Evolutionary conservation across 2,329 filamentous ascomycete species (phyloP), one percentile per base, ranked within the genome.

Genomic region (Fonsecaea erecta): DNA sequence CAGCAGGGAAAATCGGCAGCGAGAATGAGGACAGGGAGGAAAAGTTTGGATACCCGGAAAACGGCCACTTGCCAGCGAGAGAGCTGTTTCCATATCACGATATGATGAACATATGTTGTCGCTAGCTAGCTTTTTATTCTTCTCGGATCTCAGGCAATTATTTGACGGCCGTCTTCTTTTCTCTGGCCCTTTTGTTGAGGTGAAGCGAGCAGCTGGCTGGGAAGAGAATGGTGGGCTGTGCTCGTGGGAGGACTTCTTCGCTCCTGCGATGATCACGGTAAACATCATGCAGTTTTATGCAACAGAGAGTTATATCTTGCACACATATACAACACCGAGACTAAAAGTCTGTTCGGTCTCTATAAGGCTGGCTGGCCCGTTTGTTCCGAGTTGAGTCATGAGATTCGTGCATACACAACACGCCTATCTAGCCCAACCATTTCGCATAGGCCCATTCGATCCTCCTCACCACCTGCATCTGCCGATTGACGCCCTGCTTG

Each of bases 361-460:
- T n/a, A n/a, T n/a, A n/a, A n/a, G n/a, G n/a, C n/a, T n/a, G n/a
- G n/a, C n/a, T n/a, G n/a, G n/a, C n/a, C n/a, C n/a, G n/a, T n/a
- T n/a, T n/a, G n/a, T n/a, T n/a, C n/a, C n/a, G n/a, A n/a, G n/a
- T n/a, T n/a, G n/a, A n/a, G n/a, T n/a, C n/a, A n/a, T n/a, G n/a
- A n/a, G n/a, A n/a, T n/a, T n/a, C n/a, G n/a, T n/a, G n/a, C 28
- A 30, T 30, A 30, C 28, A 30, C 28, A 30, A 30, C 28, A 30
- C 28, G 8, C 28, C 28, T 30, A 30, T 30, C 28, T 68, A 70
- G 43, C 35, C 57, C 37, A 91, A 75, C 90, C 90, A 97, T 75
- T 88, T 89, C 1, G 86, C 86, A 81, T 97, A 98, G 3, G 90
- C 90, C 94, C 95, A 98, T 68, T 91, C 85, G 71, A 98, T 92